Percentiles rank a stretch among this genome's conserved stretches.
phyloP scores from a whole-genome alignment of 768 basidiomycete species.

The Lactarius tabidus region DNA sequence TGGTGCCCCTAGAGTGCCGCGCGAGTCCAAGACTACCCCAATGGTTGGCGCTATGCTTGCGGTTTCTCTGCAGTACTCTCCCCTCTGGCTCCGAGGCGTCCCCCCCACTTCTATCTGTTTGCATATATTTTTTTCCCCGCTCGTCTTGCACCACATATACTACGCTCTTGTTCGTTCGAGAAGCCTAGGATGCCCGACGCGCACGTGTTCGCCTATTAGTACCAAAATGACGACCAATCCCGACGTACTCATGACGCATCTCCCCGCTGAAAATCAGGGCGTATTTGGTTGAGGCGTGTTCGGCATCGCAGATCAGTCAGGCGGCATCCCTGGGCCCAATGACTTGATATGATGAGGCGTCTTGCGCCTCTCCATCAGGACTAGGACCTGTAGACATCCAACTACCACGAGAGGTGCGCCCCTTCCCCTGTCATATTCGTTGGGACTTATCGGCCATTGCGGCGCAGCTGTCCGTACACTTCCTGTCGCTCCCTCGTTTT shows the following conservation, averaged over 20 bases:
- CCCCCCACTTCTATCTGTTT: background rate
- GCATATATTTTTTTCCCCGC: background rate
- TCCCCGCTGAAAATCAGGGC: background rate
- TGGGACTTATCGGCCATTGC: slow-evolving; percentile 2
- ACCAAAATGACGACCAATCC: background rate
- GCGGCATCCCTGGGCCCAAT: background rate
- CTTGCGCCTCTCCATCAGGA: background rate
- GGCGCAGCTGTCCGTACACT: background rate
- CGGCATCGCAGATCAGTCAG: background rate
- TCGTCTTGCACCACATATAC: background rate
- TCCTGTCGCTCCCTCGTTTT: too few species aligned
- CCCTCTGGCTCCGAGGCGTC: background rate
- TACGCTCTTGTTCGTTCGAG: background rate
- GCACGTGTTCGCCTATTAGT: background rate
- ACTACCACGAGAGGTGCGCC: background rate
- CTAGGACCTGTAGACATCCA: background rate
- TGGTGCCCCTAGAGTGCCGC: background rate
- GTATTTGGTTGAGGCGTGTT: background rate
- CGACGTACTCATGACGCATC: background rate
- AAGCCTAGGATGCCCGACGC: background rate
- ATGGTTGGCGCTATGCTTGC: background rate
- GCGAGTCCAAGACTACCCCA: background rate
- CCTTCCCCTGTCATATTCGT: slow-evolving; percentile 6
- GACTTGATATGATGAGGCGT: background rate
- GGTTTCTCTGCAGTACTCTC: background rate